These are phyloP conservation scores for Rosa hybrid DNA, from an alignment of 331 rosid species.

Conservation along the genomic window DNA sequence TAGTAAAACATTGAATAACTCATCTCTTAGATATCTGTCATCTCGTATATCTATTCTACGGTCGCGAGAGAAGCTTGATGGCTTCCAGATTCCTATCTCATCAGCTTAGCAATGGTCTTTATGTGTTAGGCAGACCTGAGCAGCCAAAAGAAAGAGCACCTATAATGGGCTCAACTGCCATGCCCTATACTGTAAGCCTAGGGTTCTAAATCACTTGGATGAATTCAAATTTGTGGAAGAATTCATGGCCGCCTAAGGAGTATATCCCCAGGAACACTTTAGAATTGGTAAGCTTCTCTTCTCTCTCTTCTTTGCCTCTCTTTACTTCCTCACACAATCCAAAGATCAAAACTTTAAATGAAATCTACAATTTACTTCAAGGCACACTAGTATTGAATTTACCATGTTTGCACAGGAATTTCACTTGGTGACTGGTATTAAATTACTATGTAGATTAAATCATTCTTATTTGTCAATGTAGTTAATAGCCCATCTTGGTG, in stretches of 20 bases:
- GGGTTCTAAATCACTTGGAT: too few relatives aligned
- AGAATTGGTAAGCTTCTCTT: constrained; percentile 55
- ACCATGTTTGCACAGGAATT: too few relatives aligned
- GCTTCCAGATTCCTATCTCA: constrained; percentile 99
- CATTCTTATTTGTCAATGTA: neutral
- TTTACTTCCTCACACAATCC: neutral
- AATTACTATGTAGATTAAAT: neutral
- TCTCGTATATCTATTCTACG: constrained; percentile 28
- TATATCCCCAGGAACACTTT: constrained; percentile 46
- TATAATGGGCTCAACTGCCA: constrained; percentile 87
- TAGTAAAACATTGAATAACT: constrained; percentile 39
- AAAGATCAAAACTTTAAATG: neutral
- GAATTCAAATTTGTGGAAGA: constrained; percentile 44
- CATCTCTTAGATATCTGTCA: constrained; percentile 16
- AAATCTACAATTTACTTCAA: too few relatives aligned
- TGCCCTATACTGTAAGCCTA: constrained; percentile 68
- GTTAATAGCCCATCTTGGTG: neutral
- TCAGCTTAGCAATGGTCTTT: constrained; percentile 98
- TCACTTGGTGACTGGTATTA: too few relatives aligned
- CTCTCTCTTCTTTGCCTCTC: neutral
- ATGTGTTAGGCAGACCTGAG: constrained; percentile 98
- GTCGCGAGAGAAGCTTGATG: constrained; percentile 52
- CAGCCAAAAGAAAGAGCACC: constrained; percentile 96
- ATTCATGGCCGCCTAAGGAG: constrained; percentile 95
- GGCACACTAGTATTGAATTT: too few relatives aligned